Conservation (phyloP, 768 basidiomycete species). For the Mycena leptocephala region DNA sequence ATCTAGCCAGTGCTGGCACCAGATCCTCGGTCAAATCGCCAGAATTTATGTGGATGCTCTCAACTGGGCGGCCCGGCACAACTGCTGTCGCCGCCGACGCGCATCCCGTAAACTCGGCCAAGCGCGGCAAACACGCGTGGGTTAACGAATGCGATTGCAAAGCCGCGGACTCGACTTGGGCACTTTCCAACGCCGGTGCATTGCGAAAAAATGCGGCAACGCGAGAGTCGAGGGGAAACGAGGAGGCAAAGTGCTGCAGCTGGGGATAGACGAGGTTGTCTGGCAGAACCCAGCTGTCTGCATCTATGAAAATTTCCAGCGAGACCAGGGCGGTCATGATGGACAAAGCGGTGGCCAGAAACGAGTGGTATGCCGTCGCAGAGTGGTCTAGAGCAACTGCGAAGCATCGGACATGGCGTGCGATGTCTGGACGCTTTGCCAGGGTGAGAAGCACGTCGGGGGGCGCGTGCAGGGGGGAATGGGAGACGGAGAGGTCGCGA, state of each 20-base stretch:
- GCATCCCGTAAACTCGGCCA: slow-evolving; percentile 77
- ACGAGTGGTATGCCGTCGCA: slow-evolving; percentile 59
- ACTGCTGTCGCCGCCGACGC: slow-evolving; percentile 68
- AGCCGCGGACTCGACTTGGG: slow-evolving; percentile 70
- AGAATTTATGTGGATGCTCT: slow-evolving; percentile 74
- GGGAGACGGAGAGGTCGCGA: slow-evolving; percentile 66
- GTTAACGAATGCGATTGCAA: slow-evolving; percentile 54
- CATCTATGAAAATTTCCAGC: slow-evolving; percentile 71
- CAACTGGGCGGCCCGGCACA: slow-evolving; percentile 78
- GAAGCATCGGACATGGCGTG: slow-evolving; percentile 75
- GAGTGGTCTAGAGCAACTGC: slow-evolving; percentile 66
- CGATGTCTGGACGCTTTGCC: slow-evolving; percentile 70
- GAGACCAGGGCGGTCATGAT: slow-evolving; percentile 75
- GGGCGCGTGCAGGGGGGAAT: slow-evolving; percentile 54
- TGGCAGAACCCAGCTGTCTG: slow-evolving; percentile 71
- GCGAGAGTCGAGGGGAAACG: slow-evolving; percentile 74
- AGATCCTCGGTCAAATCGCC: slow-evolving; percentile 73
- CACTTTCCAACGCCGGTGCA: slow-evolving; percentile 61
- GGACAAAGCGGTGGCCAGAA: slow-evolving; percentile 70
- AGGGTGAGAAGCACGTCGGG: slow-evolving; percentile 67
- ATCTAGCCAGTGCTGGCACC: slow-evolving; percentile 64
- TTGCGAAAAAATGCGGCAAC: slow-evolving; percentile 73
- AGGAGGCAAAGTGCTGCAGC: slow-evolving; percentile 71
- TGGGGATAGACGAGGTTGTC: slow-evolving; percentile 55
- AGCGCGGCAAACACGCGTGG: slow-evolving; percentile 55